Evolutionary conservation across 1,139 yeast genomes (phyloP).

Genomic region (Hemisphaericaspora xylanilytica): DNA sequence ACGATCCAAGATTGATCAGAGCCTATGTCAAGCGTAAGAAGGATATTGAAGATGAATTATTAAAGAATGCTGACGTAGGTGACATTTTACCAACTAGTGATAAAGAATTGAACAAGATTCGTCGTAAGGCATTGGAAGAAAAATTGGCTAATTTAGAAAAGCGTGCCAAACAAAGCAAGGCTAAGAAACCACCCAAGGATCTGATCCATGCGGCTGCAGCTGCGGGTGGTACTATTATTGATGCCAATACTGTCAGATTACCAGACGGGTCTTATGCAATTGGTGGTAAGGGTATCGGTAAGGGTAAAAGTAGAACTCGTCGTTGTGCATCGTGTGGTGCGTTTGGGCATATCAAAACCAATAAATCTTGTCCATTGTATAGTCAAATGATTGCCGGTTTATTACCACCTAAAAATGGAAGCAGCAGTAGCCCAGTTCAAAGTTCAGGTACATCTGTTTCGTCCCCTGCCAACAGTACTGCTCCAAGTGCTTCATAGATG

Average conservation of each 20-base stretch:
- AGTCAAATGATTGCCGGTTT: conserved; percentile 29
- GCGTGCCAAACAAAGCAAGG: conserved; percentile 49
- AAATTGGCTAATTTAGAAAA: conserved; percentile 82
- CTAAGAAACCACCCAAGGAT: conserved; percentile 37
- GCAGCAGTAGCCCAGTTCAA: conserved; percentile 2
- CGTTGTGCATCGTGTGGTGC: conserved; percentile 96
- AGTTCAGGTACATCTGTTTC: conserved; percentile 2
- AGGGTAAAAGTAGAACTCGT: conserved; percentile 76
- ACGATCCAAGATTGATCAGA: conserved; percentile 82
- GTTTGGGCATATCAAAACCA: conserved; percentile 90
- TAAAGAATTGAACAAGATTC: conserved; percentile 76
- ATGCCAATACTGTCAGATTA: conserved; percentile 43
- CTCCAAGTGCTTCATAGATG: not conserved
- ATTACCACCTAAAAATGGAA: conserved; percentile 13
- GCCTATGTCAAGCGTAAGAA: conserved; percentile 83
- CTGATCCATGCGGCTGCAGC: conserved; percentile 49
- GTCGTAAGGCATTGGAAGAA: conserved; percentile 76
- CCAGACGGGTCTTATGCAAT: conserved; percentile 49
- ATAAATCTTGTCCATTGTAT: conserved; percentile 85
- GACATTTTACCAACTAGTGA: conserved; percentile 79
- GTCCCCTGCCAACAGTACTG: conserved; percentile 1
- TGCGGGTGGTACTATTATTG: conserved; percentile 42
- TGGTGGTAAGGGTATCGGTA: conserved; percentile 66
- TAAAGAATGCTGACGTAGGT: conserved; percentile 56
- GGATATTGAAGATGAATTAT: conserved; percentile 66